A percentile compares a stretch with the other conserved stretches of the same genome.
Conservation (phyloP, 192 early-diverging fungal genomes). For the Blastocladiella britannica region DNA sequence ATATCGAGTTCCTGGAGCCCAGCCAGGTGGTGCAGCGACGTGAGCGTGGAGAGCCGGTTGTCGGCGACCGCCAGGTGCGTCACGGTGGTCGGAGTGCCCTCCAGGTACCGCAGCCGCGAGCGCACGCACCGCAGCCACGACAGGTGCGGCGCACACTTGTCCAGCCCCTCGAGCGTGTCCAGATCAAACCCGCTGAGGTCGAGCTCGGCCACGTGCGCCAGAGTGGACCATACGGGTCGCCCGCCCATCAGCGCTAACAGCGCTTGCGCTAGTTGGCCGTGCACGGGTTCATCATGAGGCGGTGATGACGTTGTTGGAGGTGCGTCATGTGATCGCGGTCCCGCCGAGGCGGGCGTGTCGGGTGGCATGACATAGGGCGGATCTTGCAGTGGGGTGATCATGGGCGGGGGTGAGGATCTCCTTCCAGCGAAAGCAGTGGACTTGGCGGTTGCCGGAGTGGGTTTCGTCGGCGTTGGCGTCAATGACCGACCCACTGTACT, state of each 20-base stretch:
- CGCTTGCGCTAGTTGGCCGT: background rate
- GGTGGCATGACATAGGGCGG: no score
- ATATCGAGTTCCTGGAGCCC: background rate
- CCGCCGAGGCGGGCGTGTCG: no score
- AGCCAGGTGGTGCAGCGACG: background rate
- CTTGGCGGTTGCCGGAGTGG: no score
- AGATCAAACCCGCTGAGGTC: background rate
- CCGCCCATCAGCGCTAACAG: background rate
- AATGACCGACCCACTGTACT: no score
- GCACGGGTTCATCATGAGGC: background rate
- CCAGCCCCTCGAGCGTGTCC: background rate
- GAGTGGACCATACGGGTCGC: background rate
- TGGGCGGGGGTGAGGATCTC: no score
- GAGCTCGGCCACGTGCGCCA: no score
- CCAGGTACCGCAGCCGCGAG: background rate
- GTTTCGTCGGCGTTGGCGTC: no score
- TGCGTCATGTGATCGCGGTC: no score
- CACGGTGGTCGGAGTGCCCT: background rate
- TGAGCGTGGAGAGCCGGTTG: background rate
- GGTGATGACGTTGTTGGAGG: no score
- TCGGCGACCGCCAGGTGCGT: background rate
- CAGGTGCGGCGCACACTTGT: background rate
- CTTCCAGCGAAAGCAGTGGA: no score
- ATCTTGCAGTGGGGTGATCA: no score
- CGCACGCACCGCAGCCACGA: background rate